Evolutionary conservation across 2,329 filamentous ascomycete genomes (phyloP).

Genomic region (Dactylellina sp.): DNA sequence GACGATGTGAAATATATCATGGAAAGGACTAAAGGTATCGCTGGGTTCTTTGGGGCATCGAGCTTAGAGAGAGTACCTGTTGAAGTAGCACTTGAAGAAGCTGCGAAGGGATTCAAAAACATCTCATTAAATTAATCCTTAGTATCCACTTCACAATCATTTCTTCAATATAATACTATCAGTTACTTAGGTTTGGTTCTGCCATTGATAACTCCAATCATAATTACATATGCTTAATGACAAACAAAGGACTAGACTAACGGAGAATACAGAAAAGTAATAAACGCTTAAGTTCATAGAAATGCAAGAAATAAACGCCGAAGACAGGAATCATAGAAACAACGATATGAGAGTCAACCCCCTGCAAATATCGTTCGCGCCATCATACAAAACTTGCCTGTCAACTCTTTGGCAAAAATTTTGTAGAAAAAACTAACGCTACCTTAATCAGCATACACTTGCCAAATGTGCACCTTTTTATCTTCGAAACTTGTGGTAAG

Average conservation of each 20-base stretch:
- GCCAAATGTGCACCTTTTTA: constrained; percentile 56
- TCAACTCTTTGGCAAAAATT: too few species aligned
- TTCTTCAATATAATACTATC: not conserved
- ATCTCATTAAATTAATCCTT: constrained; percentile 18
- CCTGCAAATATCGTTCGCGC: too few species aligned
- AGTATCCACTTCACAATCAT: constrained; percentile 11
- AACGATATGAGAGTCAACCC: too few species aligned
- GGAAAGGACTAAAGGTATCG: constrained; percentile 71
- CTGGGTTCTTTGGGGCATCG: constrained; percentile 78
- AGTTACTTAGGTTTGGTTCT: too few species aligned
- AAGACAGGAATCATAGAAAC: too few species aligned
- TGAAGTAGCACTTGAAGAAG: constrained; percentile 73
- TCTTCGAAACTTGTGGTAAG: constrained; percentile 55
- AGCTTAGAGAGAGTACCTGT: constrained; percentile 77
- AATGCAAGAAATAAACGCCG: too few species aligned
- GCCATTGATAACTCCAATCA: too few species aligned
- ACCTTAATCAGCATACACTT: constrained; percentile 57
- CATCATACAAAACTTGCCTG: too few species aligned
- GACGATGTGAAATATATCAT: constrained; percentile 75
- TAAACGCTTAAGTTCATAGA: too few species aligned
- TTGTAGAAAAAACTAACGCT: not conserved
- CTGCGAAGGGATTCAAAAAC: constrained; percentile 69
- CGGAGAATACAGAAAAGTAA: too few species aligned
- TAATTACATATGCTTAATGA: too few species aligned
- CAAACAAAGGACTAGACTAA: too few species aligned